phyloP scores from a whole-genome alignment of 768 basidiomycete species.

The Myochromella boudieri region DNA sequence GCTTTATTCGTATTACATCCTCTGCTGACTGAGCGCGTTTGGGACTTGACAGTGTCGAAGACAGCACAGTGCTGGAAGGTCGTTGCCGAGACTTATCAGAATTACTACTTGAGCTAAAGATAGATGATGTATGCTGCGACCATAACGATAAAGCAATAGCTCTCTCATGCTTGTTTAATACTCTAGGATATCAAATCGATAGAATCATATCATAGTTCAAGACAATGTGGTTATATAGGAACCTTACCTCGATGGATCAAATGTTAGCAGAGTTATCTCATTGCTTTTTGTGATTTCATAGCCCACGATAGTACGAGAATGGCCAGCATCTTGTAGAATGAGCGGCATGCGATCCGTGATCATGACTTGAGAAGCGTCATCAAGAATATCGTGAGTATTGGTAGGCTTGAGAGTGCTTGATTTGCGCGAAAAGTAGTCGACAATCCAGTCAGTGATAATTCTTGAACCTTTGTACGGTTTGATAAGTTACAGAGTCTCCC shows the following conservation, averaged over 20 bases:
- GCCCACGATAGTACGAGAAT: conserved; percentile 86
- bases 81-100: conserved; percentile 4
- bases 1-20: conserved; percentile 23
- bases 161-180: conserved; percentile 4
- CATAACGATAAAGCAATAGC: conserved; percentile 10
- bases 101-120: not conserved
- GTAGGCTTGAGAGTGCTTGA: conserved; percentile 20
- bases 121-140: not conserved
- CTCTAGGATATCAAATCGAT: conserved; percentile 9
- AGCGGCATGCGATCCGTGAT: conserved; percentile 73
- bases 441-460: conserved; percentile 68
- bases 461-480: conserved; percentile 31
- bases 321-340: conserved; percentile 79
- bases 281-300: conserved; percentile 68
- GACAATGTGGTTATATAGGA: no score
- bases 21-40: conserved; percentile 25
- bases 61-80: not conserved
- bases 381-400: conserved; percentile 54
- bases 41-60: conserved; percentile 8
- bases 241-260: conserved; percentile 77
- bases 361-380: conserved; percentile 48
- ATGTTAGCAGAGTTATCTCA: conserved; percentile 62
- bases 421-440: conserved; percentile 61
- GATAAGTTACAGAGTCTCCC: not conserved
- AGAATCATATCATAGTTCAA: not conserved